Conservation (phyloP, 306 rosid genomes). For the Carpinus viminea region DNA sequence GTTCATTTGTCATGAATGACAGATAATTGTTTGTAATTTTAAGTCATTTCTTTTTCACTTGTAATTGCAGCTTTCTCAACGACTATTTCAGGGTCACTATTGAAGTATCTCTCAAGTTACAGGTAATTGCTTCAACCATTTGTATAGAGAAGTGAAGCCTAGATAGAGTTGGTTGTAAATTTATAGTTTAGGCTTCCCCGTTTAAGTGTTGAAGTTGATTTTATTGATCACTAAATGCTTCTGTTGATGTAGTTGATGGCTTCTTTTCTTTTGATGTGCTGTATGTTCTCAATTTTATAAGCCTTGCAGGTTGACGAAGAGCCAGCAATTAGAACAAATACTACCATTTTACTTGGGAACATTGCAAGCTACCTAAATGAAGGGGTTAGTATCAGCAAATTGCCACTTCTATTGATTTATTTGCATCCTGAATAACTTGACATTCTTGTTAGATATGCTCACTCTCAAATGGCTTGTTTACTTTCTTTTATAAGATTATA, state of each 20-base stretch:
- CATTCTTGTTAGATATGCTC: slow-evolving; percentile 12
- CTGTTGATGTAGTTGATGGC: slow-evolving; percentile 5
- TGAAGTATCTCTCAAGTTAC: slow-evolving; percentile 95
- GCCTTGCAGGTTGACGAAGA: slow-evolving; percentile 93
- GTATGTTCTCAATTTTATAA: slow-evolving; percentile 20
- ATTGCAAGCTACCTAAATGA: slow-evolving; percentile 88
- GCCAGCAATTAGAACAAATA: slow-evolving; percentile 93
- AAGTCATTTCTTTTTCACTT: slow-evolving; percentile 9
- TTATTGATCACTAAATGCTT: not conserved
- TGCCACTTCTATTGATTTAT: slow-evolving; percentile 3
- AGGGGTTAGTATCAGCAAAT: slow-evolving; percentile 67
- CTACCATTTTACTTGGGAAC: slow-evolving; percentile 93
- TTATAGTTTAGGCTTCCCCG: not conserved
- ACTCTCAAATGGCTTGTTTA: slow-evolving; percentile 19
- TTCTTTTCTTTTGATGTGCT: slow-evolving; percentile 3
- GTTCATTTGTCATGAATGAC: not conserved
- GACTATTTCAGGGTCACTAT: slow-evolving; percentile 92
- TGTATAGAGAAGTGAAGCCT: slow-evolving; percentile 5
- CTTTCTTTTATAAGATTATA: slow-evolving; percentile 25
- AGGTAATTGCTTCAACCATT: slow-evolving; percentile 58
- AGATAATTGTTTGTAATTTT: slow-evolving; percentile 1
- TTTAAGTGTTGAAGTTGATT: slow-evolving; percentile 6
- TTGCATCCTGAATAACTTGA: not conserved
- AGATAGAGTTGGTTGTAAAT: not conserved
- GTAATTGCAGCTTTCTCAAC: slow-evolving; percentile 84